phyloP scores from a whole-genome alignment of 1,284 basidiomycete genomes.

The Ustilago vetiveriae region DNA sequence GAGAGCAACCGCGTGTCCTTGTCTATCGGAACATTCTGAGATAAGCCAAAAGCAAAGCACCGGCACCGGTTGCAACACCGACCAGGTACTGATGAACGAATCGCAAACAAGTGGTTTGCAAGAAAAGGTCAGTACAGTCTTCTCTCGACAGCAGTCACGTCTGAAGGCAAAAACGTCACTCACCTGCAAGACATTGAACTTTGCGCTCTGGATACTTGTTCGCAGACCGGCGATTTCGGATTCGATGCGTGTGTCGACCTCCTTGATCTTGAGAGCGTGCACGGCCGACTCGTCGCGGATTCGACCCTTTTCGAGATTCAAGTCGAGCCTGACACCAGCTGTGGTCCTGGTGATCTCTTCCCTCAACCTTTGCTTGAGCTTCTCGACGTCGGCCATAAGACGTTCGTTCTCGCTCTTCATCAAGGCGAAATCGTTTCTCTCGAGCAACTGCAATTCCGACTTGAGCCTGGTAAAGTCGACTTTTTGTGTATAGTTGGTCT shows the following conservation, averaged over 20 bases:
- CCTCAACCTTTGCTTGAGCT: constrained; percentile 90
- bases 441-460: constrained; percentile 93
- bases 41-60: constrained; percentile 86
- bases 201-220: constrained; percentile 90
- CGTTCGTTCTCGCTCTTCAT: constrained; percentile 96
- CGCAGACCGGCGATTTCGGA: constrained; percentile 90
- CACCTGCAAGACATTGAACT: constrained; percentile 71
- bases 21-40: constrained; percentile 70
- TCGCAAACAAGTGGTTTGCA: neutral
- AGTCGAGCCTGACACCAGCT: constrained; percentile 89
- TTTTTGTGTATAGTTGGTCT: constrained; percentile 64
- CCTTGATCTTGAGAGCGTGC: constrained; percentile 96
- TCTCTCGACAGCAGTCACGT: neutral
- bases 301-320: constrained; percentile 94
- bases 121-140: no score
- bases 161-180: constrained; percentile 1
- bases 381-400: constrained; percentile 89
- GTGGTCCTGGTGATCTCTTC: constrained; percentile 86
- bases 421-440: constrained; percentile 95
- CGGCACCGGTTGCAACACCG: constrained; percentile 79
- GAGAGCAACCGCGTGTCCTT: neutral
- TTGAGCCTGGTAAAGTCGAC: constrained; percentile 98
- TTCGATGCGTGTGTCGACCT: constrained; percentile 97
- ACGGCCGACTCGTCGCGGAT: constrained; percentile 92
- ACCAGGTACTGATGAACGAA: constrained; percentile 48